Conservation (phyloP, 106 monocot species). For the Dendrobium nobile region DNA sequence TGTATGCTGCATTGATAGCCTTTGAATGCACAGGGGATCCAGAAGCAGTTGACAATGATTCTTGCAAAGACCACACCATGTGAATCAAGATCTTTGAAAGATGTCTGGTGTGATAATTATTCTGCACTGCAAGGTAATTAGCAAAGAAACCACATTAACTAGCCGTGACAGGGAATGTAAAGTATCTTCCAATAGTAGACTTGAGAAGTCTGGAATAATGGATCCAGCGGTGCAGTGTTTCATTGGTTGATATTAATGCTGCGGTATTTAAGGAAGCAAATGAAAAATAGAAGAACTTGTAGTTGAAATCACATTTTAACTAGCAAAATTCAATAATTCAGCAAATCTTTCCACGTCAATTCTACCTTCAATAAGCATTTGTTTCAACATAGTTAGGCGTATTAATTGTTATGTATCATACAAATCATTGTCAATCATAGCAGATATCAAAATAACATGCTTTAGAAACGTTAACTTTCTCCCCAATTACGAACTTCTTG, state of each 20-base stretch:
- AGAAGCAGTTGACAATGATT: slow-evolving; percentile 31
- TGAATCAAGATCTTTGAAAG: slow-evolving; percentile 90
- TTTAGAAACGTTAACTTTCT: too few relatives aligned
- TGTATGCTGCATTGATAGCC: slow-evolving; percentile 82
- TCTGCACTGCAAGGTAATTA: slow-evolving; percentile 60
- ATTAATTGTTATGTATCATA: neutral
- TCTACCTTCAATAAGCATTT: neutral
- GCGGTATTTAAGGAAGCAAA: neutral
- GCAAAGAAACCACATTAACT: slow-evolving; percentile 8
- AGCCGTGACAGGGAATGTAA: neutral
- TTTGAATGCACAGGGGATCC: slow-evolving; percentile 45
- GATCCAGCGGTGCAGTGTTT: neutral
- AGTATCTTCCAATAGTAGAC: neutral
- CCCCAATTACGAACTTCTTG: too few relatives aligned
- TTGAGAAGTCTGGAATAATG: neutral
- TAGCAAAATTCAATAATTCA: neutral
- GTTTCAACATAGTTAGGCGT: neutral
- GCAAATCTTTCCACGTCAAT: neutral
- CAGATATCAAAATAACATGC: too few relatives aligned
- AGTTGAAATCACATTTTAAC: neutral
- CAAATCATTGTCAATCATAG: too few relatives aligned
- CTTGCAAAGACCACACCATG: slow-evolving; percentile 83
- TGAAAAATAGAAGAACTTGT: neutral
- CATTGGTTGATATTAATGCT: neutral
- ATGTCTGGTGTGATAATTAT: slow-evolving; percentile 82